Evolutionary conservation across 2,329 filamentous ascomycete species (phyloP), one percentile per base, ranked within the genome.

Genomic region (Cercospora nicotianae): DNA sequence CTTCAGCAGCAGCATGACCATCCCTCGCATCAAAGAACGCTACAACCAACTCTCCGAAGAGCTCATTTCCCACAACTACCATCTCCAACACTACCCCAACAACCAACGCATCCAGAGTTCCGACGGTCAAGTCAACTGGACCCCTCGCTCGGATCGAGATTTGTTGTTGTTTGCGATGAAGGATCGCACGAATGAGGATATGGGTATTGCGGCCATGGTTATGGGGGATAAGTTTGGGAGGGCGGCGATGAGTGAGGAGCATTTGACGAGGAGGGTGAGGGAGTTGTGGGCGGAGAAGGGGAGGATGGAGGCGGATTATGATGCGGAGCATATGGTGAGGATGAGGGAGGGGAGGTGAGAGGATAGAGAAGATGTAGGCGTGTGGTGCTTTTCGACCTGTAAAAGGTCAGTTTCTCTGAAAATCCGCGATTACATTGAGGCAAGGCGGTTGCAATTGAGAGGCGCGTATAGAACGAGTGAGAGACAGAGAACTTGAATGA

Each of bases 201-300:
- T 59, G 55, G 55, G 31, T 0, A 36, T 59, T 20, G 23, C 16
- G n/a, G 55, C 55, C 0, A 59, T 59, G 55, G 31, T 59, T 1
- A 20, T 59, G 55, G 28, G 55, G 4, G 55, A 59, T 31, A 59
- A 31, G 30, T 59, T 59, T n/a, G 48, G 48, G 28, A 59, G 26
- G n/a, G 28, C 31, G n/a, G n/a, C 28, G 12, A 59, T 59, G 28
- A 33, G 26, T 10, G 55, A 59, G 30, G 55, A 36, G 55, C 18
- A 59, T 36, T 28, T 59, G 55, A 5, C 1, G n/a, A 23, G 16
- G 55, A 59, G 55, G 16, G 28, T 59, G 55, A 9, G 18, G n/a
- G 55, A 33, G 55, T 59, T 59, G 55, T 59, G 55, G 55, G 55
- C 28, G 28, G 55, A 59, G 55, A 59, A 36, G 28, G 55, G n/a